These are phyloP conservation scores for Trypanosoma platydactyli DNA, from an alignment of 208 protist species.

Conservation along the genomic window DNA sequence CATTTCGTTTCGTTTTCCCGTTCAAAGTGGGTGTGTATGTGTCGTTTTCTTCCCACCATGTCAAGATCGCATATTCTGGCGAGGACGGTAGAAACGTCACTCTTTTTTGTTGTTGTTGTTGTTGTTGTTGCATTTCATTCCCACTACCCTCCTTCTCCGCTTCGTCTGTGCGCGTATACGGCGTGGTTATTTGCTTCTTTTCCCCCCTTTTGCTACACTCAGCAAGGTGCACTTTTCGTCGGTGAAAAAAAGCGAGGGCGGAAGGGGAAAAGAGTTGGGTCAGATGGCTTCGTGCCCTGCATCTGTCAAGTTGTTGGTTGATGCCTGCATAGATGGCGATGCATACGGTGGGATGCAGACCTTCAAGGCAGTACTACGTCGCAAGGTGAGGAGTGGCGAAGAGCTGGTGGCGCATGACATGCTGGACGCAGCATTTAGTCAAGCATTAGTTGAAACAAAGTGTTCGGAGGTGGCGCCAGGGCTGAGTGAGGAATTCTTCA, in stretches of 20 bases:
- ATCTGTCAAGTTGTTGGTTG: conserved; percentile 23
- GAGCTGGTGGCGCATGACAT: conserved; percentile 9
- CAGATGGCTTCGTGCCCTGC: neutral
- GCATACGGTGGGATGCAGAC: conserved; percentile 37
- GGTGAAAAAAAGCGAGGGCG: too few relatives aligned
- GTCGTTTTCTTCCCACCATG: too few relatives aligned
- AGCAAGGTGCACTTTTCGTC: too few relatives aligned
- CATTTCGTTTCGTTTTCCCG: too few relatives aligned
- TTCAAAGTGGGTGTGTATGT: too few relatives aligned
- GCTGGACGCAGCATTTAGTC: conserved; percentile 15
- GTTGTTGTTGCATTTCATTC: too few relatives aligned
- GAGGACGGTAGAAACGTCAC: too few relatives aligned
- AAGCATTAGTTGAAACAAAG: conserved; percentile 4
- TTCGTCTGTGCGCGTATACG: too few relatives aligned
- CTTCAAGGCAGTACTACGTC: conserved; percentile 35
- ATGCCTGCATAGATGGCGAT: conserved; percentile 33
- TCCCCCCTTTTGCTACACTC: neutral
- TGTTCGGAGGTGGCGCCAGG: conserved; percentile 14
- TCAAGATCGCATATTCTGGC: too few relatives aligned
- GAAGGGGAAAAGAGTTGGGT: too few relatives aligned
- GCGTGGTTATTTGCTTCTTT: conserved; percentile 3
- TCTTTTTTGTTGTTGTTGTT: too few relatives aligned
- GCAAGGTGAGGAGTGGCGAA: conserved; percentile 5
- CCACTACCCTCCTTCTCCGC: too few relatives aligned
- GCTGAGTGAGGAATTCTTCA: conserved; percentile 9